Conservation (phyloP, 345 rosid genomes). For the Brassica cretica region DNA sequence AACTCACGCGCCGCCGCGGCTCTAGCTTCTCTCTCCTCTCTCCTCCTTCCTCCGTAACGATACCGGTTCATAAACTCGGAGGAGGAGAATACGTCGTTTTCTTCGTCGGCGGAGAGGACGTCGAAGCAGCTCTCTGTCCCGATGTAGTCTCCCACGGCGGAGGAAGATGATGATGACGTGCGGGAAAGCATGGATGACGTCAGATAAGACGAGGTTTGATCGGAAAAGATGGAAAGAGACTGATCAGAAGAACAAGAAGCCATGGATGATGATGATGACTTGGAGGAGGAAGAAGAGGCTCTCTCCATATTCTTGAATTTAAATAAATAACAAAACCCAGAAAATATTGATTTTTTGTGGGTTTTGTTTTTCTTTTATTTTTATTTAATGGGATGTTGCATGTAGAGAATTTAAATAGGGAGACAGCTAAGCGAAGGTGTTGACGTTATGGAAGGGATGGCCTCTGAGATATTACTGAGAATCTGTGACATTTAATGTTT, state of each 20-base stretch:
- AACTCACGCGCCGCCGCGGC: constrained; percentile 52
- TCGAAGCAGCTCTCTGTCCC: constrained; percentile 83
- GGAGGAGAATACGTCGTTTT: neutral
- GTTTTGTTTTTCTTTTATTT: constrained; percentile 22
- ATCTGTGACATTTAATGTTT: constrained; percentile 36
- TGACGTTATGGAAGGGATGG: constrained; percentile 39
- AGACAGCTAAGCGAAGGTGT: constrained; percentile 38
- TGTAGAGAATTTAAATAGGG: constrained; percentile 36
- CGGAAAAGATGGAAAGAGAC: constrained; percentile 32
- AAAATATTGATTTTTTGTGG: neutral
- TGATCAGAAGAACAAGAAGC: constrained; percentile 24
- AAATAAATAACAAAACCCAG: constrained; percentile 28
- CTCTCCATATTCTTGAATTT: neutral
- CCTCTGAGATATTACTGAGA: constrained; percentile 36
- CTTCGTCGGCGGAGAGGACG: constrained; percentile 37
- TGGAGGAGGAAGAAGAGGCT: constrained; percentile 28
- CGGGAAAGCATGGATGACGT: constrained; percentile 37
- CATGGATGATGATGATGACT: constrained; percentile 30
- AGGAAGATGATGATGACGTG: constrained; percentile 38
- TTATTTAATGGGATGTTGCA: constrained; percentile 22
- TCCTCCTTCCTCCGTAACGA: constrained; percentile 38
- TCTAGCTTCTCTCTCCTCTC: constrained; percentile 38
- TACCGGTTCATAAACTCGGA: constrained; percentile 4
- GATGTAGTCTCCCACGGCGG: constrained; percentile 62
- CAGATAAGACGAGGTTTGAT: constrained; percentile 24